Conservation (phyloP, 306 rosid genomes). For the Calophaca sinica region DNA sequence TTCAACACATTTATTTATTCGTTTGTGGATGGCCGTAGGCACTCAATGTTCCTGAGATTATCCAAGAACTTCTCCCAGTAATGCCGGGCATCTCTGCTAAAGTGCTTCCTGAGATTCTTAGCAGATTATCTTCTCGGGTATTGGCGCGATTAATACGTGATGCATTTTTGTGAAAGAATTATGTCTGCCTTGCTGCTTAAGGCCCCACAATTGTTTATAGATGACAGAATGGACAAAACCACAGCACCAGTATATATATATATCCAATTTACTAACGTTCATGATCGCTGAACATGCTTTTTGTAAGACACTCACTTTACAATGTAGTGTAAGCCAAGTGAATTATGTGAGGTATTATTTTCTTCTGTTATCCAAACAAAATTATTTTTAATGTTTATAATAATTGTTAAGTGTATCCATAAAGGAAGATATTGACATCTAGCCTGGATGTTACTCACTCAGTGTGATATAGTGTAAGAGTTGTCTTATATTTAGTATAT, state of each 20-base stretch:
- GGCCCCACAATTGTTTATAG: slow-evolving; percentile 53
- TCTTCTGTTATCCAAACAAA: not conserved
- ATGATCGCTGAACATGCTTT: slow-evolving; percentile 5
- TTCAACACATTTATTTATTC: slow-evolving; percentile 32
- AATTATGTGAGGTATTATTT: not conserved
- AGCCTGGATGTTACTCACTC: not conserved
- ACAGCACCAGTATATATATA: slow-evolving; percentile 15
- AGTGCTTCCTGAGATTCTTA: slow-evolving; percentile 83
- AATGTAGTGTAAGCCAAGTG: not conserved
- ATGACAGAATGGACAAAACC: slow-evolving; percentile 40
- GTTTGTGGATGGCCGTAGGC: slow-evolving; percentile 55
- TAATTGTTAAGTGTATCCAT: not conserved
- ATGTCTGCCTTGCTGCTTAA: slow-evolving; percentile 21
- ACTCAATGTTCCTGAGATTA: slow-evolving; percentile 61
- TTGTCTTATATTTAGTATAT: not conserved
- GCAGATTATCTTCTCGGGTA: slow-evolving; percentile 89
- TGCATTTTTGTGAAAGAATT: slow-evolving; percentile 62
- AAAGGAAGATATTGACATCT: not conserved
- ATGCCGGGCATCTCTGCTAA: slow-evolving; percentile 81
- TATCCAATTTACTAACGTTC: slow-evolving; percentile 22
- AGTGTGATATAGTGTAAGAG: not conserved
- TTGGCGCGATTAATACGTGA: slow-evolving; percentile 87
- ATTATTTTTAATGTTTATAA: not conserved
- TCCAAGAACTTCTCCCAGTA: slow-evolving; percentile 88
- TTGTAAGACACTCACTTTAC: slow-evolving; percentile 8